Evolutionary conservation across 352 stramenopile species (phyloP), one percentile per base, ranked within the genome.

Genomic region (Pythium monospermum): DNA sequence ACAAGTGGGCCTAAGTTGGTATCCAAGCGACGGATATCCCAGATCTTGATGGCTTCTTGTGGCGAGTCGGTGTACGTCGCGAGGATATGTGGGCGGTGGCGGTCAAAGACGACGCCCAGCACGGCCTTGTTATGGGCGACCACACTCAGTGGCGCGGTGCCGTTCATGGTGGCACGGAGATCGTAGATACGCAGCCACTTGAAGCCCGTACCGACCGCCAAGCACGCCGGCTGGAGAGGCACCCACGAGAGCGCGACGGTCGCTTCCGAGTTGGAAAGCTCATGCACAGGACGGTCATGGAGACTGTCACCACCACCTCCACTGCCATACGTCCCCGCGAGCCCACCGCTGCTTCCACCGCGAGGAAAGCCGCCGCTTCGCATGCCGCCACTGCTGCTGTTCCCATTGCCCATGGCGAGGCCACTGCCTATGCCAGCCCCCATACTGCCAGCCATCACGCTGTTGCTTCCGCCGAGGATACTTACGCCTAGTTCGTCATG

Each of bases 101-200:
- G 61, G 25, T 94, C 83, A 59, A 92, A 94, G 7, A 83, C 73
- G 10, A 94, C 81, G 5, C 83, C 83, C 8, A 90, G 58, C 35
- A 94, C 83, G 0, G 75, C 76, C 57, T 94, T 94, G 55, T 87
- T 88, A 53, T 94, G 83, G 3, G 83, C 83, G 0, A 90, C 79
- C 12, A 94, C 78, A 44, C 77, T 91, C 59, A 94, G 71, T 1
- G 81, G 80, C n/a, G 75, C 67, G 30, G 70, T 64, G 4, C 26
- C 46, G n/a, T 23, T 46, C 5, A 85, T 85, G 0, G 87, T 82
- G 0, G 69, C 60, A 18, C 83, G 66, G 18, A 94, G 40, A 58
- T 94, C 83, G 49, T 94, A 92, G 41, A 94, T 79, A 23, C 83
- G 73, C 12, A 94, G 59, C 83, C 83, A 94, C 70, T 92, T 92